A percentile compares a stretch with the other conserved stretches of the same genome.
Conservation (phyloP, 2,329 filamentous ascomycete genomes). For the Aspergillus fumigatiaffinis region DNA sequence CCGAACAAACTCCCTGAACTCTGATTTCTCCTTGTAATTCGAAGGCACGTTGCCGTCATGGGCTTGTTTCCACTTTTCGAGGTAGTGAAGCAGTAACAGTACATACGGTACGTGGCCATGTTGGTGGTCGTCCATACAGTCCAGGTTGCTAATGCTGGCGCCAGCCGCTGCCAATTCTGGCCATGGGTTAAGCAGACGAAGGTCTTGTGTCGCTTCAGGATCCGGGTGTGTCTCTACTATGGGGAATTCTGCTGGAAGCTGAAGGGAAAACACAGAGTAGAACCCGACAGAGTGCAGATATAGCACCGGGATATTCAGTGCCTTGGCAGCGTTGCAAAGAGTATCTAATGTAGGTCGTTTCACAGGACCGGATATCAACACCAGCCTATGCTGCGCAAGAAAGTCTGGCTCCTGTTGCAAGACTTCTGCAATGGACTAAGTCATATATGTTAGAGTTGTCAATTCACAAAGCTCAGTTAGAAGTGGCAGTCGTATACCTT, state of each 20-base stretch:
- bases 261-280: slow-evolving; percentile 82
- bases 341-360: slow-evolving; percentile 48
- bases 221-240: slow-evolving; percentile 96
- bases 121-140: slow-evolving; percentile 68
- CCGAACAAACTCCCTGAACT: slow-evolving; percentile 70
- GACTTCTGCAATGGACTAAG: slow-evolving; percentile 37
- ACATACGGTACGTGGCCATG: slow-evolving; percentile 92
- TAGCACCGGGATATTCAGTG: slow-evolving; percentile 68
- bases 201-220: slow-evolving; percentile 75
- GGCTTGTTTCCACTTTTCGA: slow-evolving; percentile 70
- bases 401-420: slow-evolving; percentile 35
- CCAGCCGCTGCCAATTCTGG: slow-evolving; percentile 69
- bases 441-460: slow-evolving; percentile 6
- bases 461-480: not conserved
- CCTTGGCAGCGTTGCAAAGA: slow-evolving; percentile 49
- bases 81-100: slow-evolving; percentile 73
- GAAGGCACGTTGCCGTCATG: slow-evolving; percentile 67
- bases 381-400: slow-evolving; percentile 52
- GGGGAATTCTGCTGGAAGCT: slow-evolving; percentile 74
- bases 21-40: slow-evolving; percentile 79
- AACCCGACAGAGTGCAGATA: slow-evolving; percentile 88
- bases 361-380: slow-evolving; percentile 59
- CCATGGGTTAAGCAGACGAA: slow-evolving; percentile 83
- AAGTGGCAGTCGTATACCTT: slow-evolving; percentile 42
- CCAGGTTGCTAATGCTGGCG: slow-evolving; percentile 61